Base-by-base conservation (phyloP, 1,284 basidiomycete species). In the Lentinula novae-zelandiae region DNA sequence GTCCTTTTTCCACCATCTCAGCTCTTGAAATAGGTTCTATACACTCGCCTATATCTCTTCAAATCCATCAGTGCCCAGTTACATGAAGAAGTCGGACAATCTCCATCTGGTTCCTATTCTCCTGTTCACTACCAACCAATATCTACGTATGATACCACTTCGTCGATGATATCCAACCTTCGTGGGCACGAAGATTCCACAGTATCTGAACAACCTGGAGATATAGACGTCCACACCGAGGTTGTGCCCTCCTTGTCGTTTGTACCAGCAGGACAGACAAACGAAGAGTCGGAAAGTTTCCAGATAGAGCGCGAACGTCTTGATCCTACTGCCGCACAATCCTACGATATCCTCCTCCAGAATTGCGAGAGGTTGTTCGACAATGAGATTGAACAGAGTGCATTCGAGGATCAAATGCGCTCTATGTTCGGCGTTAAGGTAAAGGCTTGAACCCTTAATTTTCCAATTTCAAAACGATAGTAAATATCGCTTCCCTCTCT, bases 301-400 rank as follows among this genome's bases (percentile, higher is more conserved):
- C 54, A 22, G 66, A 66, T 54, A 46, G 66, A 15, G 65, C 39
- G 60, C 13, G 68, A 70, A n/a, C 63, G 63, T 17, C 50, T 54
- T 34, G 67, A 27, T 27, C 27, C 67, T 33, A 66, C 78, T 40
- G 75, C 77, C 1, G 77, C 76, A 40, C 82, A 95, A 68, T 92
- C 86, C 68, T 98, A 98, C 69, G 86, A 88, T 59, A 82, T 95
- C 60, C 78, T 96, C 66, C 82, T 99, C 22, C 92, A 91, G 64
- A 86, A 93, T 6, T 93, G 92, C 70, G 96, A 98, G 74, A 85
- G 89, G 62, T 73, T 98, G 58, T 98, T 98, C 67, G 95, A 97
- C 70, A 92, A 91, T 66, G 93, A 96, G 71, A 81, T 98, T 31
- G 96, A 98, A 68, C 89, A 90, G 65, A 78, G 80, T 49, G 83